Evolutionary conservation across 2,329 filamentous ascomycete genomes (phyloP).

Genomic region (Aspergillus quadricinctus): DNA sequence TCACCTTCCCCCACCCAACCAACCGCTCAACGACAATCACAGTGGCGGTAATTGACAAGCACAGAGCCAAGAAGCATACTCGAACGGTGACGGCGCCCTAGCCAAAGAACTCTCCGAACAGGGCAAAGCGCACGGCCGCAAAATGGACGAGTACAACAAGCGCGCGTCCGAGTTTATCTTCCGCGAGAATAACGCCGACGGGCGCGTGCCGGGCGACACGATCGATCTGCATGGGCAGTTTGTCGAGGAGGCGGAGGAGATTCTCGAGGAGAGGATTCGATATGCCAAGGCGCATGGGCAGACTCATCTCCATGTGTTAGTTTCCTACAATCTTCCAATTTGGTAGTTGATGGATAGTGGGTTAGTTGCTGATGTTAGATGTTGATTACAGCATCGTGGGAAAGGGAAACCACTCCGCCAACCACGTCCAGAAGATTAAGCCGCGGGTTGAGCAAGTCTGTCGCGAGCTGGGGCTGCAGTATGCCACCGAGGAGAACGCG

Average conservation of each 20-base stretch:
- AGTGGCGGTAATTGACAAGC: not conserved
- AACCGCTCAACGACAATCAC: not conserved
- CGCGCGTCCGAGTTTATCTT: constrained; percentile 94
- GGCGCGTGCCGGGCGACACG: constrained; percentile 70
- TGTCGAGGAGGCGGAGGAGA: constrained; percentile 90
- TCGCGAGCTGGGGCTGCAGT: constrained; percentile 75
- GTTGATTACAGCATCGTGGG: constrained; percentile 67
- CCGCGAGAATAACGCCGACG: constrained; percentile 82
- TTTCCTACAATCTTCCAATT: too few relatives aligned
- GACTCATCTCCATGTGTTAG: constrained; percentile 75
- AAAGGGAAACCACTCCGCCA: constrained; percentile 80
- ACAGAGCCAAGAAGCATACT: constrained; percentile 75
- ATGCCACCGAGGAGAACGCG: constrained; percentile 80
- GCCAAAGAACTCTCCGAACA: constrained; percentile 82
- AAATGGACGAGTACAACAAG: constrained; percentile 84
- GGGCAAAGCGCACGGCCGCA: constrained; percentile 75
- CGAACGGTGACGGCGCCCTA: constrained; percentile 72
- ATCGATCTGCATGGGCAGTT: constrained; percentile 95
- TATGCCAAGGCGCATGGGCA: constrained; percentile 70
- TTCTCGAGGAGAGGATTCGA: constrained; percentile 79
- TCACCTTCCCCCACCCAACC: not conserved
- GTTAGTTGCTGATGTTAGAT: not conserved
- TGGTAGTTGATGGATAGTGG: not conserved
- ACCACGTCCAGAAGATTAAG: constrained; percentile 89
- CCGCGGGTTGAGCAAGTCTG: constrained; percentile 89